Base-by-base conservation (phyloP, 768 basidiomycete species). In the Pleurotus ostreatus region DNA sequence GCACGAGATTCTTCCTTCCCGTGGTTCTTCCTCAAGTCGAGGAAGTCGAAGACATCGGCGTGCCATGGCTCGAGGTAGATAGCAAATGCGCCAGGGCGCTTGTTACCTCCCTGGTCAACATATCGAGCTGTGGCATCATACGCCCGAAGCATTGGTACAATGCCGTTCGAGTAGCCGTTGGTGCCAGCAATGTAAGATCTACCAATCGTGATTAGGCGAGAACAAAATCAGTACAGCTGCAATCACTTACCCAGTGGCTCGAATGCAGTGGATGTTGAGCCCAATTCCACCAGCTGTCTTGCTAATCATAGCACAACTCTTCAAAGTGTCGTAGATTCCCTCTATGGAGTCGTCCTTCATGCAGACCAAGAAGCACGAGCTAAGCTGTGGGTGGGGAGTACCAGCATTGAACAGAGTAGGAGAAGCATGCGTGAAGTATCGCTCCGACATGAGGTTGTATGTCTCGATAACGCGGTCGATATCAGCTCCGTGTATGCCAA, bases 41-140 rank as follows among this genome's bases (percentile, higher is more conserved):
- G 81, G 78, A 99, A 98, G 57, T 97, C 95, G 64, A 98, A 97
- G 68, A 99, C 71, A 70, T 98, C 97, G 15, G 92, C 83, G 68
- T 99, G 97, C 97, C 97, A 99, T 12, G 97, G 97, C 74, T 99
- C 97, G 66, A 98, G 78, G 74, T 99, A 99, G 70, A 99, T 91
- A 15, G 97, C 92, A 63, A 99, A 98, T 1, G 97, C 97, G 59
- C 97, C 97, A 1, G 97, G 97, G 22, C 97, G 90, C 76, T 98
- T 98, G 82, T 98, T 98, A 23, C 97, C 97, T 51, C 97, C 96
- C 68, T 98, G 96, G 70, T 98, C 97, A 56, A 98, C 97, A 65
- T 98, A 98, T 39, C 96, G 93, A 18, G 97, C 97, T 7, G 97
- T 98, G 22, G 95, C 93, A 65, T 99, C 95, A 70, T 89, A 98